Percentiles rank a stretch among this genome's conserved stretches.
Conservation (phyloP, 139 green algal genomes). For the Chlorella sorokiniana region DNA sequence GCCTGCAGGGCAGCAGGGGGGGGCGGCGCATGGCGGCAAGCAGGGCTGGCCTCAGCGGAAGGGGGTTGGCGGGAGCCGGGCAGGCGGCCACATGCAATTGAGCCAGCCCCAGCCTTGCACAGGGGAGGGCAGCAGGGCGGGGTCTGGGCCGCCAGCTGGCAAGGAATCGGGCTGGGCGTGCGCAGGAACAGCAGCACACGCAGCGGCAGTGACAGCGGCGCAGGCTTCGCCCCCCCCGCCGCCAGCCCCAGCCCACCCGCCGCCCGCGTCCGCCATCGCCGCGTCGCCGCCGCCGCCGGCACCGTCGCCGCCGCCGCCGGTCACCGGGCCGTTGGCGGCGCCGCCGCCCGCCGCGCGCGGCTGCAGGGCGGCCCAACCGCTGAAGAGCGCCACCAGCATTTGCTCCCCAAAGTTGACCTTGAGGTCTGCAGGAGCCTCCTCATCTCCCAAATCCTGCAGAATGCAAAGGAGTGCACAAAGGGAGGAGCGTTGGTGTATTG, state of each 20-base stretch:
- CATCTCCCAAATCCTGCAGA: slow-evolving; percentile 46
- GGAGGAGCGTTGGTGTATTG: neutral
- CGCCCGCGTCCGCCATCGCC: neutral
- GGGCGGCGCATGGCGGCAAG: neutral
- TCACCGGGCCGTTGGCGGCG: neutral
- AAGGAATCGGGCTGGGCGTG: too few species aligned
- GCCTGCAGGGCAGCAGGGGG: neutral
- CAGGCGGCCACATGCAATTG: too few species aligned
- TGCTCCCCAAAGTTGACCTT: slow-evolving; percentile 70
- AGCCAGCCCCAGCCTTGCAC: too few species aligned
- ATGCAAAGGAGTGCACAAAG: too few species aligned
- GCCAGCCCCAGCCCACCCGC: neutral
- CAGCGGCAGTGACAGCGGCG: too few species aligned
- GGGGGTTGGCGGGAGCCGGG: too few species aligned
- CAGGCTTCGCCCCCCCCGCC: neutral
- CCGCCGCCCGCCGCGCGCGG: neutral
- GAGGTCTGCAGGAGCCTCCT: slow-evolving; percentile 49
- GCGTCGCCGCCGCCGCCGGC: neutral
- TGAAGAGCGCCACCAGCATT: slow-evolving; percentile 66
- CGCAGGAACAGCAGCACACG: too few species aligned
- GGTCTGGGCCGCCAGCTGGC: too few species aligned
- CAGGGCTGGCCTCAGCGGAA: too few species aligned
- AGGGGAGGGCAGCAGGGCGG: too few species aligned
- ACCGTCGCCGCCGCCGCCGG: slow-evolving; percentile 1
- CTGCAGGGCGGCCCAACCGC: slow-evolving; percentile 42